Evolutionary conservation across 139 green algal genomes (phyloP).

Genomic region (Microglena sp.): DNA sequence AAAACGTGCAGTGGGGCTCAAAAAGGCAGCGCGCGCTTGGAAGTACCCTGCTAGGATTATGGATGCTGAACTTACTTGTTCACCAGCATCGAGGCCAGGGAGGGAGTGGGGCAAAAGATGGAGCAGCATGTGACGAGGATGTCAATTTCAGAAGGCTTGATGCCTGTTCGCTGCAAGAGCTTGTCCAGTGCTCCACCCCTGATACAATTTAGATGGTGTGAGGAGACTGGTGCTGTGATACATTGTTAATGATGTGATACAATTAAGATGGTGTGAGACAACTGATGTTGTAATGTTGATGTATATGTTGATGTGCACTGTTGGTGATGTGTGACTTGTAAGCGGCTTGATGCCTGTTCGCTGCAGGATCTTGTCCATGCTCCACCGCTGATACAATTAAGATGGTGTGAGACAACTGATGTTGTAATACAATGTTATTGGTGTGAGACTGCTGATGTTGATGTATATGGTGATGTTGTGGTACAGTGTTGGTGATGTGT

Average conservation of each 20-base stretch:
- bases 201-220: background rate
- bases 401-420: background rate
- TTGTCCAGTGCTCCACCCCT: slow-evolving; percentile 19
- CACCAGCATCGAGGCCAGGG: slow-evolving; percentile 61
- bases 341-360: slow-evolving; percentile 25
- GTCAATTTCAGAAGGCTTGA: slow-evolving; percentile 36
- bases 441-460: background rate
- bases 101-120: slow-evolving; percentile 76
- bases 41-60: too few species aligned
- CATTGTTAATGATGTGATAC: background rate
- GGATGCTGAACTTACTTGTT: slow-evolving; percentile 51
- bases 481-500: slow-evolving; percentile 16
- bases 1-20: too few species aligned
- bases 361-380: slow-evolving; percentile 22
- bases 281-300: too few species aligned
- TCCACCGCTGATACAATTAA: slow-evolving; percentile 7
- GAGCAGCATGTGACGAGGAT: slow-evolving; percentile 44
- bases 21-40: too few species aligned
- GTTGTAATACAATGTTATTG: background rate
- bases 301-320: background rate
- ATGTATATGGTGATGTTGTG: background rate
- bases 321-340: slow-evolving; percentile 35
- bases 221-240: background rate
- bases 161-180: slow-evolving; percentile 25
- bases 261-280: slow-evolving; percentile 2